Base-by-base conservation (phyloP, 2,329 filamentous ascomycete genomes). In the Neodidymelliopsis sp. region DNA sequence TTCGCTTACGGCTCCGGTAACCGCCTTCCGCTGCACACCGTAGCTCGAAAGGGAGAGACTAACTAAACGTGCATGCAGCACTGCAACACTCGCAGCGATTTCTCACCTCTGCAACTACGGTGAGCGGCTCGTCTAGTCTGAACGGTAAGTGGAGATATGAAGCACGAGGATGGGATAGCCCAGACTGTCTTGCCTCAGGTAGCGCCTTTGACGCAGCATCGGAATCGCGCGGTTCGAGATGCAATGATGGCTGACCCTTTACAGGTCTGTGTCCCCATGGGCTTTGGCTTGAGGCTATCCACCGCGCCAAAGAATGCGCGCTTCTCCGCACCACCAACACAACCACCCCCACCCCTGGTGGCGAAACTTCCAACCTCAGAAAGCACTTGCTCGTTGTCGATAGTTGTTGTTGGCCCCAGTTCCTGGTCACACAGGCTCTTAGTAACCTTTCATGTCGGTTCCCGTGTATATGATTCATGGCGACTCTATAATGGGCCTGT, bases 91-190 rank as follows among this genome's bases (percentile, higher is more conserved):
- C 25, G 47, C 47, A 50, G 47, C 40, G 47, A 50, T n/a, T 35
- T 50, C 40, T 44, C 47, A 50, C 35, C 36, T 44, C 35, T 35
- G 39, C 29, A 31, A 15, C 31, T 31, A 40, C 40, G 6, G 20
- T 30, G 11, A 34, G 30, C 47, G 34, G 47, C 39, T 34, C 15
- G 28, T 33, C 39, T 34, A 12, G 28, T 33, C 39, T 22, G 34
- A 35, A 43, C 23, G 28, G 39, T 35, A 19, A 44, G n/a, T 44
- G 29, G 23, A 34, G 16, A 28, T 28, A 7, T 19, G 24, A 24
- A 45, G 47, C 47, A 50, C 47, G 47, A 50, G 47, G 47, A 40
- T 45, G 28, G 35, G 23, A 44, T 34, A 44, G 9, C 24, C 35
- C 35, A 36, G 35, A 30, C 13, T 40, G 35, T 45, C 30, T 45